Evolutionary conservation across 1,284 basidiomycete genomes (phyloP).

Genomic region (Moniliella sp.): DNA sequence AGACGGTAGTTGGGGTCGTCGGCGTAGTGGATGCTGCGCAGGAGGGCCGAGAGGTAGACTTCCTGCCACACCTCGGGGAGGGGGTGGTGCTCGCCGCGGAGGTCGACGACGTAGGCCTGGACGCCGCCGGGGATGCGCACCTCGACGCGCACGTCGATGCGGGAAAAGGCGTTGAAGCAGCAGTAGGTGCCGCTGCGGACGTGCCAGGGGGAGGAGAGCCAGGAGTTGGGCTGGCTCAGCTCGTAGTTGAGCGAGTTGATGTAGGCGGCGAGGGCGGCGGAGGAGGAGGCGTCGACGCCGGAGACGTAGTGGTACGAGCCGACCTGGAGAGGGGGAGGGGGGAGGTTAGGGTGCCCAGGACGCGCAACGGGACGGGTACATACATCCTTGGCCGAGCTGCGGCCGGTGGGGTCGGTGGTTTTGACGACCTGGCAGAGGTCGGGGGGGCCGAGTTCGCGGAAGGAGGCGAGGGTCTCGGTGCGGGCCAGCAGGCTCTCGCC

Average conservation of each 20-base stretch:
- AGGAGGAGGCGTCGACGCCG: constrained; percentile 87
- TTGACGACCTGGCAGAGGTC: constrained; percentile 92
- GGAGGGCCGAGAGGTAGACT: constrained; percentile 75
- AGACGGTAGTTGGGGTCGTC: constrained; percentile 78
- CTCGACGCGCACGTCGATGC: constrained; percentile 86
- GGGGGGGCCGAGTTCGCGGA: constrained; percentile 85
- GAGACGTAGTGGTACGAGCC: constrained; percentile 43
- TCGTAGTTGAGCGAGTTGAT: constrained; percentile 90
- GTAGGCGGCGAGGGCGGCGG: constrained; percentile 86
- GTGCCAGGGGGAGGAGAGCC: constrained; percentile 77
- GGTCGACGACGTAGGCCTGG: constrained; percentile 74
- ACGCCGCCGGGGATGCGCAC: constrained; percentile 96
- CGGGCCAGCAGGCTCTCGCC: constrained; percentile 70
- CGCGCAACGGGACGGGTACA: constrained; percentile 26
- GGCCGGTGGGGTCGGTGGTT: constrained; percentile 44
- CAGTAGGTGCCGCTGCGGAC: constrained; percentile 84
- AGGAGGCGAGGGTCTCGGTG: constrained; percentile 72
- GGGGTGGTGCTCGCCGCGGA: constrained; percentile 76
- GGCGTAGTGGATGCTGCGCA: constrained; percentile 77
- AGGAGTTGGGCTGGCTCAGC: constrained; percentile 69
- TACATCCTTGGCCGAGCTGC: constrained; percentile 62
- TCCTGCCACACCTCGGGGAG: constrained; percentile 87
- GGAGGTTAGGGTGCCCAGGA: constrained; percentile 1
- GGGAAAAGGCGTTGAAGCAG: constrained; percentile 92
- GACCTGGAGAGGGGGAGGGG: constrained; percentile 4